These are phyloP conservation scores for Rutstroemia sp. DNA, from an alignment of 2,329 filamentous ascomycete genomes.

Conservation along the genomic window DNA sequence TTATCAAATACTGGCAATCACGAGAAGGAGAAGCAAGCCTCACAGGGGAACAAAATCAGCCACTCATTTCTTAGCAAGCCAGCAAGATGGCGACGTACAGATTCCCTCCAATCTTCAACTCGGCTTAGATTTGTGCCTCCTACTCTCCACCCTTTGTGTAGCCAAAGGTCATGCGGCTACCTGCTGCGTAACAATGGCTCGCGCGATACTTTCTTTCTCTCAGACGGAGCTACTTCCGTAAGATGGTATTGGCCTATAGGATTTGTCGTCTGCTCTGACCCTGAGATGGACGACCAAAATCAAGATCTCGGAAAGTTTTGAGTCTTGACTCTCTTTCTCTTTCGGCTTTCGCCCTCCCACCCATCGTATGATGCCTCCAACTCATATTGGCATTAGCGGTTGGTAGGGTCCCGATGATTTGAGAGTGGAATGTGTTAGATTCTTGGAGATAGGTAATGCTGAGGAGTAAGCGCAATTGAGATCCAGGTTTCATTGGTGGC, in stretches of 20 bases:
- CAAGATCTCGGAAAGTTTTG: neutral
- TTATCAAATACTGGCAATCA: neutral
- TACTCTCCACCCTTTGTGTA: neutral
- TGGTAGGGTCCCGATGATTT: neutral
- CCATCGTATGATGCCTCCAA: neutral
- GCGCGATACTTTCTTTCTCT: neutral
- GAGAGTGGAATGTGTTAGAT: neutral
- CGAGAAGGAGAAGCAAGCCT: neutral
- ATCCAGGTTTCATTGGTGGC: neutral
- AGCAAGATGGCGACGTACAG: constrained; percentile 10
- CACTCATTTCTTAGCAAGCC: neutral
- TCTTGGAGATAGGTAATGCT: neutral
- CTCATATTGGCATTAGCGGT: neutral
- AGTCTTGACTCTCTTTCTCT: too few relatives aligned
- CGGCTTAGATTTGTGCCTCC: neutral
- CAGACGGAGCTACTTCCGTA: neutral
- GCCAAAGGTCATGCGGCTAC: neutral
- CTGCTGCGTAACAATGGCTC: constrained; percentile 5
- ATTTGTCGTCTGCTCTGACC: neutral
- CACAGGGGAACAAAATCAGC: neutral
- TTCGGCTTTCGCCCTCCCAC: too few relatives aligned
- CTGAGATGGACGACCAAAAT: neutral
- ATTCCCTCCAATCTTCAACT: constrained; percentile 5
- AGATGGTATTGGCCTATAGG: neutral
- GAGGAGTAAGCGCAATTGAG: neutral